Evolutionary conservation across 2,329 filamentous ascomycete genomes (phyloP), one percentile per base, ranked within the genome.

Genomic region (Cercospora berteroae): DNA sequence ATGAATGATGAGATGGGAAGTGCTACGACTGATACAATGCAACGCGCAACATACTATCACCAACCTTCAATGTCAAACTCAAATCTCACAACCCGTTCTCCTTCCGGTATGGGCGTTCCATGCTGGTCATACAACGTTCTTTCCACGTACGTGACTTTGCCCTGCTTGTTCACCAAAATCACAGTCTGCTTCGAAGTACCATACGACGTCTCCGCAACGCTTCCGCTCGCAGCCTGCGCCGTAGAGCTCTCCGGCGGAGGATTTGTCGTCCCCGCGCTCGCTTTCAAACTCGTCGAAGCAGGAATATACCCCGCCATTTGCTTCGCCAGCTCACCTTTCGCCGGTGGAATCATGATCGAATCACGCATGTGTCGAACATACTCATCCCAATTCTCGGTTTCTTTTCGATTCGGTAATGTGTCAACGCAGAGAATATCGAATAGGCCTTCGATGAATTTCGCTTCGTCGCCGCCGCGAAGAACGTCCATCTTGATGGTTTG

Each of bases 121-220:
- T 85, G 75, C 12, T 81, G 78, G 72, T 88, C 86, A 73, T 83
- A 88, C 20, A 90, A 75, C 18, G 87, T 89, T 65, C 87, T 80
- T 76, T 90, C 88, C 36, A 89, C 81, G 72, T 86, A 90, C n/a
- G 82, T 85, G 39, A 88, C 82, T 63, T 82, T 81, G 2, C 86
- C 86, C n/a, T 83, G 73, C 31, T 79, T 78, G 71, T 84, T 80
- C 20, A 88, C 86, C 13, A 90, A 76, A 2, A 90, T 79, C 7
- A 90, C 79, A 1, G 86, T 88, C 74, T 90, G 87, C 76, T 87
- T 88, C 74, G 88, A 86, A 2, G 88, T 90, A 0, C 88, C 88
- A 74, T 90, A 90, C 7, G 83, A 77, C 0, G 85, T 85, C 5
- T 71, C 55, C 9, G 68, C 61, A 4, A 64, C 48, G 8, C 10